A percentile compares a stretch with the other conserved stretches of the same genome.
Evolutionary conservation across 73 alveolate species (phyloP).

Genomic region (Stentor coeruleus): DNA sequence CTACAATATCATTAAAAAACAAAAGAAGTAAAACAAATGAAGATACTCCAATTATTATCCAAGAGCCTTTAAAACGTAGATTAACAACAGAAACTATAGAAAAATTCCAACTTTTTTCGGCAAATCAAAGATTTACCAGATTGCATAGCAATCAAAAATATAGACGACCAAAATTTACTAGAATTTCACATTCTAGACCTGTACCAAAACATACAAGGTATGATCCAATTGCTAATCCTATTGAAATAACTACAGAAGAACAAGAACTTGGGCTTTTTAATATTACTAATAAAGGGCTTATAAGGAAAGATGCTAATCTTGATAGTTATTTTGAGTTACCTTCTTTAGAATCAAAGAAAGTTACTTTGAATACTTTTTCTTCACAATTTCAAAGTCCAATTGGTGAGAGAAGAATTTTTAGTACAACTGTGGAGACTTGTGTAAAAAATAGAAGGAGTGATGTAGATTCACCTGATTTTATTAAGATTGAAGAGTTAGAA

Average conservation of each 20-base stretch:
- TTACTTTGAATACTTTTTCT: neutral
- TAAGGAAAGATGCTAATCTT: constrained; percentile 82
- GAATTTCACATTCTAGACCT: neutral
- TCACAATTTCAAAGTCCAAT: constrained; percentile 6
- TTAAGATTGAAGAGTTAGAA: neutral
- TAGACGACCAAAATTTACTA: neutral
- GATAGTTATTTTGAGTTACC: constrained; percentile 82
- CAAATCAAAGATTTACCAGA: neutral
- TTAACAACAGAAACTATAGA: neutral
- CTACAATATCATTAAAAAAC: neutral
- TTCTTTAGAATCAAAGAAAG: constrained; percentile 58
- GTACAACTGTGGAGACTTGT: neutral
- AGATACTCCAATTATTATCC: neutral
- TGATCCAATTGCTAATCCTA: neutral
- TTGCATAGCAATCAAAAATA: neutral
- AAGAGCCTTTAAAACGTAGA: neutral
- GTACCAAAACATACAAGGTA: neutral
- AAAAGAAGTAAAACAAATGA: neutral
- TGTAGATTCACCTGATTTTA: neutral
- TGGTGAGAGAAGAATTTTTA: neutral
- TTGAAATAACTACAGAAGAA: constrained; percentile 5
- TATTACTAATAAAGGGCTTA: constrained; percentile 67
- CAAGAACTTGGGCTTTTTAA: constrained; percentile 73
- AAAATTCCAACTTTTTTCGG: neutral
- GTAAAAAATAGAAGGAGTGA: constrained; percentile 4